Percentiles rank a stretch among this genome's conserved stretches.
Evolutionary conservation across 305 asterid genomes (phyloP).

Genomic region (Solanum hybrid): DNA sequence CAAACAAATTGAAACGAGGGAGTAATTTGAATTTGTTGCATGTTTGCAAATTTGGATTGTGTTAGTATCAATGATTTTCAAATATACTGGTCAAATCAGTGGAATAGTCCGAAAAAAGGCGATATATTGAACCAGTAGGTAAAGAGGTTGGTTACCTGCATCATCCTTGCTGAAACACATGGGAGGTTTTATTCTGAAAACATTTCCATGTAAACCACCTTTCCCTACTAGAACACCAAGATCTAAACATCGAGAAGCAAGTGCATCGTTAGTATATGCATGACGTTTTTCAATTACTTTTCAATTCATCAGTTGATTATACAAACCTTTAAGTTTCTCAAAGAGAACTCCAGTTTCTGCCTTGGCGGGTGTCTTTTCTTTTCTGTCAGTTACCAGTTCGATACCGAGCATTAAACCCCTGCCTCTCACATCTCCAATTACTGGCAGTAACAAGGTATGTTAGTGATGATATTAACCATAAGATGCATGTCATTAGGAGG

Average conservation of each 20-base stretch:
- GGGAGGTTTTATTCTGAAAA: conserved; percentile 96
- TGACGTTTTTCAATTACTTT: not conserved
- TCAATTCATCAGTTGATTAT: conserved; percentile 4
- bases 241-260: conserved; percentile 21
- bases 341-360: conserved; percentile 79
- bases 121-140: not conserved
- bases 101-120: not conserved
- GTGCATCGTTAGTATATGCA: not conserved
- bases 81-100: not conserved
- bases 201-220: conserved; percentile 92
- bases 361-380: conserved; percentile 73
- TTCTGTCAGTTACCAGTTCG: conserved; percentile 76
- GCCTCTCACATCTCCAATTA: conserved; percentile 93
- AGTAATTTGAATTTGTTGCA: not conserved
- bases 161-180: conserved; percentile 88
- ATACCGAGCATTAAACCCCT: conserved; percentile 89
- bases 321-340: conserved; percentile 85
- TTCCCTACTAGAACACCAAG: conserved; percentile 81
- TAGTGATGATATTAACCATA: not conserved
- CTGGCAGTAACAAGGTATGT: conserved; percentile 23
- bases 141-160: conserved; percentile 48
- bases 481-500: not conserved
- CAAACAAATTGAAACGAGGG: not conserved
- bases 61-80: not conserved
- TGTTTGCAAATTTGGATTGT: not conserved